phyloP scores from a whole-genome alignment of 306 rosid genomes.

The Urtica urens region DNA sequence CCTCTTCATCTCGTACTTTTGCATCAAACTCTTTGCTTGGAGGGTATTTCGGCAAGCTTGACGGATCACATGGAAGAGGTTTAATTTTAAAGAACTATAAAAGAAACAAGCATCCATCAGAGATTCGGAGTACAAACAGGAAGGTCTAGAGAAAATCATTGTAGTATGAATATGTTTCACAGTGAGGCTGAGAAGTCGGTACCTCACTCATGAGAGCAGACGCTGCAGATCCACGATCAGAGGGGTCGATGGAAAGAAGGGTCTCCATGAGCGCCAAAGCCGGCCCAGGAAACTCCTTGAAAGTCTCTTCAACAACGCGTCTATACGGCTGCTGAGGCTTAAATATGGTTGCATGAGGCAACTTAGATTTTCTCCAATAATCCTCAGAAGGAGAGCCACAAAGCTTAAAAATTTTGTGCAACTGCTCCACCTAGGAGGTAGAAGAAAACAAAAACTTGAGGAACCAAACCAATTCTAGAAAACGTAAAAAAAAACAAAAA shows the following conservation, averaged over 20 bases:
- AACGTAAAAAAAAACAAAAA: too few relatives aligned
- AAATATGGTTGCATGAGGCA: constrained; percentile 93
- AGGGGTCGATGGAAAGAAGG: constrained; percentile 78
- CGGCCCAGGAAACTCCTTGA: constrained; percentile 79
- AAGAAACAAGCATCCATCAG: neutral
- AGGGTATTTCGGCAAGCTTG: constrained; percentile 92
- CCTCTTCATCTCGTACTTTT: constrained; percentile 90
- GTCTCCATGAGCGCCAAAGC: constrained; percentile 62
- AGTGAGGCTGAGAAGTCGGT: constrained; percentile 13
- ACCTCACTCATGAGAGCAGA: constrained; percentile 78
- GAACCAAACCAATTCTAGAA: constrained; percentile 1
- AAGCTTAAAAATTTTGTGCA: constrained; percentile 86
- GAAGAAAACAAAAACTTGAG: constrained; percentile 4
- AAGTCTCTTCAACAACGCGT: constrained; percentile 72
- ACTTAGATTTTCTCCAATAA: constrained; percentile 86
- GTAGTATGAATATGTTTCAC: neutral
- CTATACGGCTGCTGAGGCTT: constrained; percentile 89
- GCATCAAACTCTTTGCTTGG: constrained; percentile 99
- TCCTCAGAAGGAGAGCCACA: constrained; percentile 93
- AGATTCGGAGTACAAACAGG: neutral
- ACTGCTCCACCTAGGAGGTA: constrained; percentile 72
- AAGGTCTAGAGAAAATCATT: neutral
- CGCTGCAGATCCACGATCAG: constrained; percentile 81
- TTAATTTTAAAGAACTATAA: constrained; percentile 70
- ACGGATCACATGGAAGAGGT: constrained; percentile 96